Evolutionary conservation across 2,329 filamentous ascomycete species (phyloP).

Genomic region (Aureobasidium sp.): DNA sequence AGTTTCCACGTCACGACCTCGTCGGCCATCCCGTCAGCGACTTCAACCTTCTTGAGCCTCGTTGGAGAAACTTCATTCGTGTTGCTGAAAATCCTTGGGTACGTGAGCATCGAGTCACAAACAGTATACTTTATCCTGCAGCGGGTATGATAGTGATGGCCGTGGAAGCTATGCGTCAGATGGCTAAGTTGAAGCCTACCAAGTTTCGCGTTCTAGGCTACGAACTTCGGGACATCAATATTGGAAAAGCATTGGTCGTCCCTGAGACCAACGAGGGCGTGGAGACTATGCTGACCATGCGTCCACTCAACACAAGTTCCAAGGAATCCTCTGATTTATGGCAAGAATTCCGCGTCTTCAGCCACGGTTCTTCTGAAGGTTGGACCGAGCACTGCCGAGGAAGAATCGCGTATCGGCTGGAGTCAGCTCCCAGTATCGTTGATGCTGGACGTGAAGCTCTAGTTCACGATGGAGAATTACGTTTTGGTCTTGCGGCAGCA

Average conservation of each 20-base stretch:
- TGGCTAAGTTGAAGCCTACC: background rate
- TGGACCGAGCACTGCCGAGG: background rate
- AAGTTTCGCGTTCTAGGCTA: background rate
- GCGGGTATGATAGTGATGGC: slow-evolving; percentile 21
- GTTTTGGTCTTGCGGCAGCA: background rate
- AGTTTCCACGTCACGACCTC: background rate
- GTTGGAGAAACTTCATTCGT: slow-evolving; percentile 17
- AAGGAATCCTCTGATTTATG: background rate
- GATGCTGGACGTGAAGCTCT: background rate
- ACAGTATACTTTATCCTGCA: slow-evolving; percentile 28
- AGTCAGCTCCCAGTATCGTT: background rate
- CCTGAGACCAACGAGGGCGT: background rate
- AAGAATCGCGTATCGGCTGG: background rate
- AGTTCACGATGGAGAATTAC: background rate
- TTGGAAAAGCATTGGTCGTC: background rate
- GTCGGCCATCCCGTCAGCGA: background rate
- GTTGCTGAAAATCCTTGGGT: slow-evolving; percentile 29
- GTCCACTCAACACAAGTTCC: background rate
- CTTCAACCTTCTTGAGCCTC: background rate
- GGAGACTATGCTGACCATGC: background rate
- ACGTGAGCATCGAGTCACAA: slow-evolving; percentile 26
- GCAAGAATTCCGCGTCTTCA: background rate
- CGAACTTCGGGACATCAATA: background rate
- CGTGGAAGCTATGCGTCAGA: slow-evolving; percentile 19
- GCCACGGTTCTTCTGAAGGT: background rate